Conservation (phyloP, 441 rosid genomes). For the Croton setiger region DNA sequence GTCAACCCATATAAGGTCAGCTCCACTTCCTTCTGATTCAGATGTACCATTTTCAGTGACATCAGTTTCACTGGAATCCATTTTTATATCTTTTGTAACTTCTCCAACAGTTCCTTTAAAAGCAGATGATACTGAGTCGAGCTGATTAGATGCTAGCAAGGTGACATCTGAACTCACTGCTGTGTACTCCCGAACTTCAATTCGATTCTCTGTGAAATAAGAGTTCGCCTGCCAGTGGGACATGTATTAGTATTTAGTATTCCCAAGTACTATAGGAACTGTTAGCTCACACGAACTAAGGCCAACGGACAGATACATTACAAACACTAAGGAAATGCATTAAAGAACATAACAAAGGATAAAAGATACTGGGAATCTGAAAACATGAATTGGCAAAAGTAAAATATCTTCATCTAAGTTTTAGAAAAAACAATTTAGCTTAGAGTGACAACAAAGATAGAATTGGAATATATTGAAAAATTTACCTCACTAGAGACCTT, state of each 20-base stretch:
- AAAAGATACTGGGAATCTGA: neutral
- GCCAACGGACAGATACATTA: neutral
- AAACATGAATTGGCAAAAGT: neutral
- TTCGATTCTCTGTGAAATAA: constrained; percentile 49
- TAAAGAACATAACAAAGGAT: neutral
- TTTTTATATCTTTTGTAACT: constrained; percentile 20
- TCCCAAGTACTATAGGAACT: neutral
- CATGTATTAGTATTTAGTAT: neutral
- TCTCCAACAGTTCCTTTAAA: constrained; percentile 19
- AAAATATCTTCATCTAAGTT: neutral
- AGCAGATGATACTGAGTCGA: constrained; percentile 34
- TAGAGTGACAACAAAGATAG: constrained; percentile 1
- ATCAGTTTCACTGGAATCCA: constrained; percentile 16
- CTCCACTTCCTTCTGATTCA: constrained; percentile 29
- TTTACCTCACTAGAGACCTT: constrained; percentile 74
- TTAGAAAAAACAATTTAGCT: neutral
- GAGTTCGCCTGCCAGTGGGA: constrained; percentile 43
- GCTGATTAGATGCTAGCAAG: constrained; percentile 60
- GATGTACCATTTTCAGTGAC: constrained; percentile 19
- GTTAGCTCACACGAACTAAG: neutral
- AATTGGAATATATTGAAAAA: constrained; percentile 1
- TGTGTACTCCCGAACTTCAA: constrained; percentile 66
- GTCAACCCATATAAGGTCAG: constrained; percentile 71
- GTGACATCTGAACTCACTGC: constrained; percentile 65
- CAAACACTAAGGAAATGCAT: constrained; percentile 4